These are phyloP conservation scores for Aspergillus bertholletiae DNA, from an alignment of 495 filamentous ascomycete species.

Conservation along the genomic window DNA sequence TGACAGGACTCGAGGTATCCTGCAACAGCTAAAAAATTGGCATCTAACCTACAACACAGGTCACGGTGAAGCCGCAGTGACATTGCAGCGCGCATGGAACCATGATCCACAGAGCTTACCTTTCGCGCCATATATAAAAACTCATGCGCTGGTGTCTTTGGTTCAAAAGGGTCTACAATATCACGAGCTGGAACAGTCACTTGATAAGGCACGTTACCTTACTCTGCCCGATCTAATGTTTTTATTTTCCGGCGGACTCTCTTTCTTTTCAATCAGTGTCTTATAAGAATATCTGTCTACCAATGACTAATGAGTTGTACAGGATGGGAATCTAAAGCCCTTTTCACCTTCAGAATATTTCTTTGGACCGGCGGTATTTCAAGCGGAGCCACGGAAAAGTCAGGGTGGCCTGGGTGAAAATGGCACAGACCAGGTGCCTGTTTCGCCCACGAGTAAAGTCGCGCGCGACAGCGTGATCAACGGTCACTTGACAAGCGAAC, in stretches of 20 bases:
- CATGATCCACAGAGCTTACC: conserved; percentile 68
- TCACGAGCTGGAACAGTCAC: conserved; percentile 62
- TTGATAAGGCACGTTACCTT: conserved; percentile 53
- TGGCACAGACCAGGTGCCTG: conserved; percentile 27
- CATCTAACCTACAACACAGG: conserved; percentile 33
- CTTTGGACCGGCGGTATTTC: conserved; percentile 48
- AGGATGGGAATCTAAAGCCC: conserved; percentile 42
- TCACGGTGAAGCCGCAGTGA: conserved; percentile 68
- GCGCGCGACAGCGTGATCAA: conserved; percentile 41
- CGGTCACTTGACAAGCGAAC: conserved; percentile 35
- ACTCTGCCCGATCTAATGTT: background rate
- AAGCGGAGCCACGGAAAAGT: conserved; percentile 27
- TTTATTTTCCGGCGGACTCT: conserved; percentile 3
- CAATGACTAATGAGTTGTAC: conserved; percentile 8
- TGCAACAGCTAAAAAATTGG: background rate
- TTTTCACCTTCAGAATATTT: conserved; percentile 42
- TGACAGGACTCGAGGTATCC: background rate
- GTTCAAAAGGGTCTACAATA: conserved; percentile 77
- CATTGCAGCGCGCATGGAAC: conserved; percentile 80
- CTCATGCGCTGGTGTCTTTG: conserved; percentile 69
- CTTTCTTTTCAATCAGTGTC: background rate
- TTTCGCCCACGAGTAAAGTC: conserved; percentile 36
- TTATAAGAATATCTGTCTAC: background rate
- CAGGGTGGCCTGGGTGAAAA: conserved; percentile 21
- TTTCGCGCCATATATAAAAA: conserved; percentile 72